Evolutionary conservation across 176 grass and related monocot species (phyloP), one percentile per base, ranked within the genome.

Genomic region (Otatea glauca): DNA sequence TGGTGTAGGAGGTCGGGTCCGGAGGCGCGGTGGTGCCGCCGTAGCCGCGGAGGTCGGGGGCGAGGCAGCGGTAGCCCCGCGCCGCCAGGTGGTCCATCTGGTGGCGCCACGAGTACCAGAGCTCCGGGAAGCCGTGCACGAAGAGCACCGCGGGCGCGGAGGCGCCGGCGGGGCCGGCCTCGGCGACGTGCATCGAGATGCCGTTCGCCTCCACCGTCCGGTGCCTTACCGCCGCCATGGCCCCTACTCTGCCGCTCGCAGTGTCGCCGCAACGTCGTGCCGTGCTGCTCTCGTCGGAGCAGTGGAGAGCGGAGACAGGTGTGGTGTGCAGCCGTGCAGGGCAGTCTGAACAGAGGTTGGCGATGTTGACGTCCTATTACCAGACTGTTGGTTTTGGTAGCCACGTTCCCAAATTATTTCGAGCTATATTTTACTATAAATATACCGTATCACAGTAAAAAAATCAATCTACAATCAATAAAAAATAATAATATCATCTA

Each of bases 31-130:
- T 70, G 84, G 91, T 94, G 82, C 90, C 91, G 4, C 94, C 92
- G 71, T 90, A 92, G 76, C 92, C 94, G 18, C 94, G 87, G 82
- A 97, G 87, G 64, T 97, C 94, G 10, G 92, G 94, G 15, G 94
- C 94, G 10, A 94, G 45, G 75, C 86, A 91, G 7, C 83, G 89
- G 85, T 92, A 97, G 29, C 94, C 91, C 4, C 61, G 75, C 32
- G 84, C 87, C 7, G 94, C 90, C 49, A 97, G 89, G 82, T 71
- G 68, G 29, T 27, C 27, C 68, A 97, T 92, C 87, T 94, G 94
- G 83, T 77, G 85, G 65, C 94, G 87, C 94, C 94, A 97, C 35
- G 94, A 92, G 89, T 91, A 92, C 92, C 94, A 97, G 12, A 97
- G 85, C 75, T 97, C 94, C 34, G 94, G 92, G 83, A 97, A 97